Conservation (phyloP, 1,284 basidiomycete genomes). For the Trametes polyzona region DNA sequence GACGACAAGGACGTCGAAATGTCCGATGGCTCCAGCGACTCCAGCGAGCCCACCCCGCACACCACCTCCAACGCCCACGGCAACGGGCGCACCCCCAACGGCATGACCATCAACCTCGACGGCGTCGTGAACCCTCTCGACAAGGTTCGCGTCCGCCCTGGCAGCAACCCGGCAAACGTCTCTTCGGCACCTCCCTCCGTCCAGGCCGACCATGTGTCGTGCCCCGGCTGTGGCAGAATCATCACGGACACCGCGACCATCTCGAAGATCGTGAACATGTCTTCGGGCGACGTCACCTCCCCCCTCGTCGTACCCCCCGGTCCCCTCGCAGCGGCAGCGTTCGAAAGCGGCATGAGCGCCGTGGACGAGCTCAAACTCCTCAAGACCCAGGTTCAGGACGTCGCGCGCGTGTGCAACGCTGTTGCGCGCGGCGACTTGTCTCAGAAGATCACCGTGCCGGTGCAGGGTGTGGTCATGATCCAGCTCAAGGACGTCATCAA, state of each 20-base stretch:
- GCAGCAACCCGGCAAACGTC: conserved; percentile 32
- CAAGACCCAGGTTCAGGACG: conserved; percentile 90
- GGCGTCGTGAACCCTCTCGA: conserved; percentile 46
- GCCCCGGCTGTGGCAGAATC: conserved; percentile 53
- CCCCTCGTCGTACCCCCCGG: conserved; percentile 58
- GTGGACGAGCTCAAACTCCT: conserved; percentile 82
- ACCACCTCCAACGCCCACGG: conserved; percentile 9
- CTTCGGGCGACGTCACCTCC: conserved; percentile 40
- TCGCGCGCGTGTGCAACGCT: conserved; percentile 92
- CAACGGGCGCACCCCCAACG: conserved; percentile 33
- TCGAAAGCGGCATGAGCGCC: conserved; percentile 66
- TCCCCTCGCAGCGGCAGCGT: conserved; percentile 60
- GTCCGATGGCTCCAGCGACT: conserved; percentile 27
- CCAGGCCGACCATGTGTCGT: conserved; percentile 43
- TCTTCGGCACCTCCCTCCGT: conserved; percentile 49
- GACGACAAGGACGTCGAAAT: conserved; percentile 38
- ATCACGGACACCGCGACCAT: conserved; percentile 45
- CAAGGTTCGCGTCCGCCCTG: conserved; percentile 26
- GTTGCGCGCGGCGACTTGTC: conserved; percentile 94
- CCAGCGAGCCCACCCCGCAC: conserved; percentile 32
- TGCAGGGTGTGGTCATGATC: conserved; percentile 96
- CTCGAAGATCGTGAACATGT: conserved; percentile 36
- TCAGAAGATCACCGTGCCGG: conserved; percentile 96
- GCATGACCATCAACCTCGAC: conserved; percentile 47
- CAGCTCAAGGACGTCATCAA: conserved; percentile 99